Evolutionary conservation across 2,329 filamentous ascomycete species (phyloP).

Genomic region (Ophiostoma quercus): DNA sequence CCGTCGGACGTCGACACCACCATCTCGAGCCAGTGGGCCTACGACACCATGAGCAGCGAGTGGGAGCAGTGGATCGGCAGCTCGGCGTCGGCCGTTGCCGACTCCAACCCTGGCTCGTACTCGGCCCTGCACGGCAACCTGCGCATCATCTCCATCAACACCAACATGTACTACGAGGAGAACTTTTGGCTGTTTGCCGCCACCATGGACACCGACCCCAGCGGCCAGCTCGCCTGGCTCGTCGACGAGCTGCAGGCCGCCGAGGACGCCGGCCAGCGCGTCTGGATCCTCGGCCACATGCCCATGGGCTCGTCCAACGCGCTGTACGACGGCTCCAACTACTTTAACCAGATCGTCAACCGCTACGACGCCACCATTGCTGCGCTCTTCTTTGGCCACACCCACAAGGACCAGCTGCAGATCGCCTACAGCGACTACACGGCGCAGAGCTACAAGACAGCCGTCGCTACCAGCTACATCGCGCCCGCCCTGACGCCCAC

Average conservation of each 20-base stretch:
- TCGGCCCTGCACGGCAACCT: neutral
- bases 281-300: conserved; percentile 1
- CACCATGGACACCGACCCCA: neutral
- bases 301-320: conserved; percentile 3
- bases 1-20: neutral
- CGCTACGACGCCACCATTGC: conserved; percentile 5
- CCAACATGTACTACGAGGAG: conserved; percentile 6
- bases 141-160: conserved; percentile 7
- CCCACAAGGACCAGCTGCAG: neutral
- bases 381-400: neutral
- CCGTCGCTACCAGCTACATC: neutral
- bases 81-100: neutral
- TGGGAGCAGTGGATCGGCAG: neutral
- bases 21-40: conserved; percentile 6
- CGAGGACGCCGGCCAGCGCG: conserved; percentile 1
- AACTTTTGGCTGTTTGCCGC: conserved; percentile 11
- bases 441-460: neutral
- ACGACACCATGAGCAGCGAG: neutral
- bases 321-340: neutral
- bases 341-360: neutral
- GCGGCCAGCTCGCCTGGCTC: neutral
- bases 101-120: neutral
- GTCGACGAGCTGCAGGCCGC: neutral
- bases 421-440: neutral
- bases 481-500: neutral